phyloP scores from a whole-genome alignment of 2,329 filamentous ascomycete genomes.

The Stagonosporopsis cucurbitacearum region DNA sequence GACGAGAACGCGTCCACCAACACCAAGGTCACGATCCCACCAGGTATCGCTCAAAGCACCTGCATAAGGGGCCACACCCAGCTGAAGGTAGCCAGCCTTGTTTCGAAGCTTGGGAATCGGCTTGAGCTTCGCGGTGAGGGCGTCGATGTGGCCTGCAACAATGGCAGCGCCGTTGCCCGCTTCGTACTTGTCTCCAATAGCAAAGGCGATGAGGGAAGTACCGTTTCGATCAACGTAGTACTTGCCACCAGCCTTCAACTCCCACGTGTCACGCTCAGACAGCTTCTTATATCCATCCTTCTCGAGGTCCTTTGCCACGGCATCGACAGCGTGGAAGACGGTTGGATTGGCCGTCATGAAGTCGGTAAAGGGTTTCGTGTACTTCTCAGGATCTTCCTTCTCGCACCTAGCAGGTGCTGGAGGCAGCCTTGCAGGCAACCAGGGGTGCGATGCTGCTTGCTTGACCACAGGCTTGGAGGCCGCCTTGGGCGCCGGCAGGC shows the following conservation, averaged over 20 bases:
- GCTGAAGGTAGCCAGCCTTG: constrained; percentile 84
- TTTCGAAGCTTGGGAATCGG: constrained; percentile 85
- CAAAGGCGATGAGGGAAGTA: constrained; percentile 84
- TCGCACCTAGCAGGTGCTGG: constrained; percentile 23
- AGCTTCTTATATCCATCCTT: constrained; percentile 78
- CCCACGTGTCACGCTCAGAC: constrained; percentile 83
- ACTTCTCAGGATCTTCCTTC: constrained; percentile 52
- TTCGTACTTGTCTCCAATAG: constrained; percentile 79
- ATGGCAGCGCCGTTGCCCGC: constrained; percentile 87
- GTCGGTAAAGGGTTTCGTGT: constrained; percentile 82
- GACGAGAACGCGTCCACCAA: constrained; percentile 88
- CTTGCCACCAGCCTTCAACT: constrained; percentile 79
- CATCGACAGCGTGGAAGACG: constrained; percentile 85
- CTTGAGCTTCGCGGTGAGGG: constrained; percentile 87
- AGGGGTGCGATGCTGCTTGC: constrained; percentile 23
- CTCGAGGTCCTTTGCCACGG: constrained; percentile 75
- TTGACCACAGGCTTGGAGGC: constrained; percentile 12
- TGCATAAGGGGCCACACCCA: constrained; percentile 92
- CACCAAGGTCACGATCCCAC: constrained; percentile 95
- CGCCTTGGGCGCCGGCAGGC: constrained; percentile 4
- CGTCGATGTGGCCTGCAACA: constrained; percentile 91
- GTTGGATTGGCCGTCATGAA: constrained; percentile 92
- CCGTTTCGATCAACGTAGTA: constrained; percentile 90
- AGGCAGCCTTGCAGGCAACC: constrained; percentile 21
- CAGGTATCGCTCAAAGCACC: constrained; percentile 87